phyloP scores from a whole-genome alignment of 768 basidiomycete genomes.

The Pleurotus citrinopileatus region DNA sequence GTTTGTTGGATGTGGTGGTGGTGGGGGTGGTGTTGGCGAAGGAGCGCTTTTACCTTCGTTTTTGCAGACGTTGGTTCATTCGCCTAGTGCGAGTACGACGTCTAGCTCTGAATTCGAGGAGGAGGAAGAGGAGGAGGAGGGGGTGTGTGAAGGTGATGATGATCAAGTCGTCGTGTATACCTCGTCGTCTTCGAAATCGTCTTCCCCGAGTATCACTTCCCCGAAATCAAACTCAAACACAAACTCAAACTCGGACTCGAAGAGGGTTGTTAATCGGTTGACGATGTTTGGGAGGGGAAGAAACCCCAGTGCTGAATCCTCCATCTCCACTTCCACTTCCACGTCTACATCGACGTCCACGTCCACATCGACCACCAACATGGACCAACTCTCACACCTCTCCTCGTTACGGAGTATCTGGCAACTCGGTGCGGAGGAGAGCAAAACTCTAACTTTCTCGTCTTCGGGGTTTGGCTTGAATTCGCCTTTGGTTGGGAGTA shows the following conservation, averaged over 20 bases:
- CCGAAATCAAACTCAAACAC: too few species aligned
- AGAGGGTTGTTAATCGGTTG: not conserved
- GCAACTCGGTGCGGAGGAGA: slow-evolving; percentile 72
- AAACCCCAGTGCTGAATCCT: slow-evolving; percentile 17
- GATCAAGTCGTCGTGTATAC: not conserved
- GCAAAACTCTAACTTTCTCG: slow-evolving; percentile 51
- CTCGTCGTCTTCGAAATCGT: slow-evolving; percentile 18
- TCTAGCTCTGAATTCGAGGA: slow-evolving; percentile 65
- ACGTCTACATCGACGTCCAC: slow-evolving; percentile 13
- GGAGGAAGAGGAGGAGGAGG: slow-evolving; percentile 59
- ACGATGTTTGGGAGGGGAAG: slow-evolving; percentile 2
- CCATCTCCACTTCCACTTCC: slow-evolving; percentile 14
- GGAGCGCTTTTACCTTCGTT: slow-evolving; percentile 71
- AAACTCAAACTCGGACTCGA: too few species aligned
- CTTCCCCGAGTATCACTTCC: slow-evolving; percentile 24
- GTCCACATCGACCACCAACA: slow-evolving; percentile 19
- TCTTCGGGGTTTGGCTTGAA: slow-evolving; percentile 44
- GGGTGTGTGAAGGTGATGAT: too few species aligned
- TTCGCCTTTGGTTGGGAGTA: slow-evolving; percentile 34
- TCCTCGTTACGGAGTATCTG: slow-evolving; percentile 58
- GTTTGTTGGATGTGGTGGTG: slow-evolving; percentile 13
- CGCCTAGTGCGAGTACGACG: slow-evolving; percentile 58
- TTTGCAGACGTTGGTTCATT: slow-evolving; percentile 66
- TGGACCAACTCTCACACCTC: not conserved
- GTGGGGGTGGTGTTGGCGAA: slow-evolving; percentile 34